A percentile compares a stretch with the other conserved stretches of the same genome.
Conservation (phyloP, 257 asterid genomes). For the Ocimum tenuiflorum region DNA sequence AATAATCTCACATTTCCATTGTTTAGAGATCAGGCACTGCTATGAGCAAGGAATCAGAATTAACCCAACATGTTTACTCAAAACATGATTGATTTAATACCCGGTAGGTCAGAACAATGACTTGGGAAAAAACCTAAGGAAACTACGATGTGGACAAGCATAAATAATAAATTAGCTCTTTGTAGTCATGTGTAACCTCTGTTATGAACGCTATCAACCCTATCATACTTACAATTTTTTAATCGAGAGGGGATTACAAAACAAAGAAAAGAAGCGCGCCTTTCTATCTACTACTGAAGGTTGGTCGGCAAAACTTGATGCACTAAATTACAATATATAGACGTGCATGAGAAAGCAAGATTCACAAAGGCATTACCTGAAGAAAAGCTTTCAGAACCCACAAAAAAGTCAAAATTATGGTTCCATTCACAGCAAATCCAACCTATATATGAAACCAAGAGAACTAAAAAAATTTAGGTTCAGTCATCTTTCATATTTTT, state of each 20-base stretch:
- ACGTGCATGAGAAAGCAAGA: neutral
- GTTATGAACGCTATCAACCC: neutral
- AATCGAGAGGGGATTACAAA: neutral
- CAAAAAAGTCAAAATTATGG: slow-evolving; percentile 68
- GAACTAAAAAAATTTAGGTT: neutral
- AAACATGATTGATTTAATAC: neutral
- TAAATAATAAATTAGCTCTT: neutral
- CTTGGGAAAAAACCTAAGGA: neutral
- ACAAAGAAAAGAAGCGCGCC: neutral
- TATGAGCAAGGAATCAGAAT: neutral
- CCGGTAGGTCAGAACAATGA: neutral
- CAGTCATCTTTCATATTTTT: neutral
- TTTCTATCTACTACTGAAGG: neutral
- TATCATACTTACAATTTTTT: neutral
- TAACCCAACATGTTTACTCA: neutral
- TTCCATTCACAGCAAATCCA: slow-evolving; percentile 83
- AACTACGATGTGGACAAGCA: neutral
- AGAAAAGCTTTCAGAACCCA: slow-evolving; percentile 90
- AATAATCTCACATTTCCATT: neutral
- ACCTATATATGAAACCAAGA: slow-evolving; percentile 44
- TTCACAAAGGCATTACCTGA: slow-evolving; percentile 40
- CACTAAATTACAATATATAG: neutral
- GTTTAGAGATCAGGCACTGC: neutral
- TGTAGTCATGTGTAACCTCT: neutral
- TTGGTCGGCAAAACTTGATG: neutral